Conservation (phyloP, 306 rosid species). For the Quercus mongolica region DNA sequence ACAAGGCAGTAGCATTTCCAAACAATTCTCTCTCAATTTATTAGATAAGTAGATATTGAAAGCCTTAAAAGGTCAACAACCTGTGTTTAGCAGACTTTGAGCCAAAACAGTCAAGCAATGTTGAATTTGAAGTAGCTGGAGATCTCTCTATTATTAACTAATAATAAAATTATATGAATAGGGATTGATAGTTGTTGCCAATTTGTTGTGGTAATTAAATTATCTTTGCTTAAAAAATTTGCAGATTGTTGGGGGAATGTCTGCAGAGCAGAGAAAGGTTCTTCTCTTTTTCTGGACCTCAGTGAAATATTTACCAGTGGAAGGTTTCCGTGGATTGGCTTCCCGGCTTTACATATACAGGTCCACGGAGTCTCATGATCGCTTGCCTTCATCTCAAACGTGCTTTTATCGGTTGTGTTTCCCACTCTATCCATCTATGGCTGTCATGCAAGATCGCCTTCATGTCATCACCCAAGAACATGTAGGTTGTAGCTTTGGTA, state of each 20-base stretch:
- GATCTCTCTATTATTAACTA: not conserved
- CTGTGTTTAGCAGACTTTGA: too few relatives aligned
- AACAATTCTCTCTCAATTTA: not conserved
- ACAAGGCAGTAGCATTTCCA: not conserved
- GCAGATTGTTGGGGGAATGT: slow-evolving; percentile 75
- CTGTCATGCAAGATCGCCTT: slow-evolving; percentile 58
- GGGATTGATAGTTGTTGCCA: not conserved
- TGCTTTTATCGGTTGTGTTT: slow-evolving; percentile 72
- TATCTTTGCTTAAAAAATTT: slow-evolving; percentile 10
- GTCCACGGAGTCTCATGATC: slow-evolving; percentile 41
- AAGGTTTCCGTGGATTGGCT: slow-evolving; percentile 77
- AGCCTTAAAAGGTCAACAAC: too few relatives aligned
- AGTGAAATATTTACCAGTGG: slow-evolving; percentile 77
- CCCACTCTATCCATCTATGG: slow-evolving; percentile 62
- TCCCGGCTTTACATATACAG: slow-evolving; percentile 63
- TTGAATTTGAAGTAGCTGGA: not conserved
- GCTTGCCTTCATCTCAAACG: slow-evolving; percentile 82
- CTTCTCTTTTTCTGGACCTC: slow-evolving; percentile 95
- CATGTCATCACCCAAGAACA: slow-evolving; percentile 81
- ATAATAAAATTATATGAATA: not conserved
- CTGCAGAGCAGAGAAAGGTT: slow-evolving; percentile 64
- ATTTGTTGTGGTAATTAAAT: slow-evolving; percentile 3
- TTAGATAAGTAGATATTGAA: too few relatives aligned
- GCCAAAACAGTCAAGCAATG: not conserved
- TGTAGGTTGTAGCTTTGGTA: slow-evolving; percentile 76